Evolutionary conservation across 2,329 filamentous ascomycete species (phyloP).

Genomic region (Aspergillus ustus): DNA sequence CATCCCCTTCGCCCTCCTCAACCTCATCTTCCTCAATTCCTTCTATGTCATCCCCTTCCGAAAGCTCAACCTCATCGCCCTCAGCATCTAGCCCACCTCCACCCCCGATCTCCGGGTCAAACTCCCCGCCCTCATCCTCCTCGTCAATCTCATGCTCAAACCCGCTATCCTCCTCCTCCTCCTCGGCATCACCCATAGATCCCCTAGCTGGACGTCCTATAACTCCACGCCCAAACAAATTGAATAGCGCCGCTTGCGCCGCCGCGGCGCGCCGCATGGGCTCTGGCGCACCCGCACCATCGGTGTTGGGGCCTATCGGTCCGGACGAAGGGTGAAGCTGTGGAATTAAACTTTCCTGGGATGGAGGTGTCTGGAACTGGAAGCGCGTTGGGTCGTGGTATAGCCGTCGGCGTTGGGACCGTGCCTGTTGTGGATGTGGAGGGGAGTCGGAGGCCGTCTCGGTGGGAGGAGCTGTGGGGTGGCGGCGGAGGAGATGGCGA

Average conservation of each 20-base stretch:
- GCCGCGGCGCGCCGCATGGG: conserved; percentile 22
- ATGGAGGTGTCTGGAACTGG: conserved; percentile 40
- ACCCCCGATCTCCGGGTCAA: conserved; percentile 17
- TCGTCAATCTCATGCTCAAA: conserved; percentile 27
- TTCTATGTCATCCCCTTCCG: conserved; percentile 27
- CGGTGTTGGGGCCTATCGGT: conserved; percentile 23
- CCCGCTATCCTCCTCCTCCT: conserved; percentile 22
- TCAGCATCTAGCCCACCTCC: conserved; percentile 20
- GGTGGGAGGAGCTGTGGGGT: conserved; percentile 15
- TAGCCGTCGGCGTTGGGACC: conserved; percentile 14
- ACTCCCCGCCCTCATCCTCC: conserved; percentile 25
- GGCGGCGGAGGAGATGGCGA: conserved; percentile 27
- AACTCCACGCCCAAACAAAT: conserved; percentile 24
- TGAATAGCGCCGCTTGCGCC: conserved; percentile 30
- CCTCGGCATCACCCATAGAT: conserved; percentile 19
- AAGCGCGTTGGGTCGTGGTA: conserved; percentile 19
- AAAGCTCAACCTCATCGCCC: conserved; percentile 25
- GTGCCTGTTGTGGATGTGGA: conserved; percentile 16
- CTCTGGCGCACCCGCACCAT: conserved; percentile 5
- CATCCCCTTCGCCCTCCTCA: conserved; percentile 21
- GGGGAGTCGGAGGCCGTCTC: conserved; percentile 13
- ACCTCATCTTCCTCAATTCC: conserved; percentile 23
- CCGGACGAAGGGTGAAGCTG: conserved; percentile 34
- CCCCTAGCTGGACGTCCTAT: conserved; percentile 13
- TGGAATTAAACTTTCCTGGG: conserved; percentile 34